Evolutionary conservation across 192 early-diverging fungal genomes (phyloP).

Genomic region (Coemansia sp.): DNA sequence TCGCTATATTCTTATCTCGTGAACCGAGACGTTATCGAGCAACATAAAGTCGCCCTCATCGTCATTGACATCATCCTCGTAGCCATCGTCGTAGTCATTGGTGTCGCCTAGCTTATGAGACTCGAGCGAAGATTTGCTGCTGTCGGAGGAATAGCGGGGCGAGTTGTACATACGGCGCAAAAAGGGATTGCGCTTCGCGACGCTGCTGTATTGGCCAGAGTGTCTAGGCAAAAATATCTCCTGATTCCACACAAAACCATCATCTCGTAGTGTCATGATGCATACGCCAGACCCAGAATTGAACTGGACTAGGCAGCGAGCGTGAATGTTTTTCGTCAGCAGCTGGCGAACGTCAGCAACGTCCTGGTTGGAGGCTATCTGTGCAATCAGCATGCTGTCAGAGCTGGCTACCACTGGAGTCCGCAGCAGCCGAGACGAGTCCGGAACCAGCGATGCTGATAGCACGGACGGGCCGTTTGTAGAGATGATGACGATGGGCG

Average conservation of each 20-base stretch:
- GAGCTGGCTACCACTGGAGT: constrained; percentile 18
- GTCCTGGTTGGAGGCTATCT: constrained; percentile 14
- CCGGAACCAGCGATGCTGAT: constrained; percentile 22
- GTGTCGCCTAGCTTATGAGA: background rate
- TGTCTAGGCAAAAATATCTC: constrained; percentile 23
- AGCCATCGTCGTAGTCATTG: background rate
- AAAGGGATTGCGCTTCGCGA: constrained; percentile 39
- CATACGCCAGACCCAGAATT: constrained; percentile 8
- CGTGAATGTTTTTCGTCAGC: constrained; percentile 21
- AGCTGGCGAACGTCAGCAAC: constrained; percentile 18
- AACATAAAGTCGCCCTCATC: constrained; percentile 18
- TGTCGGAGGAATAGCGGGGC: background rate
- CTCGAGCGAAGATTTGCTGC: background rate
- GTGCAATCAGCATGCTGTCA: constrained; percentile 23
- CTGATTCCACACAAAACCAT: constrained; percentile 52
- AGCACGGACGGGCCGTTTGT: constrained; percentile 36
- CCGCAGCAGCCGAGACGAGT: constrained; percentile 17
- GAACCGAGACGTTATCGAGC: constrained; percentile 27
- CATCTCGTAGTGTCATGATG: constrained; percentile 42
- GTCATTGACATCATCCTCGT: background rate
- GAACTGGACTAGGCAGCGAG: constrained; percentile 40
- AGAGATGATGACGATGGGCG: constrained; percentile 35
- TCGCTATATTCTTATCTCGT: constrained; percentile 32
- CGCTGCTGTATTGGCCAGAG: constrained; percentile 20
- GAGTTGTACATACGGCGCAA: constrained; percentile 21